Conservation (phyloP, 352 stramenopile species). For the Pythium utonaiense region DNA sequence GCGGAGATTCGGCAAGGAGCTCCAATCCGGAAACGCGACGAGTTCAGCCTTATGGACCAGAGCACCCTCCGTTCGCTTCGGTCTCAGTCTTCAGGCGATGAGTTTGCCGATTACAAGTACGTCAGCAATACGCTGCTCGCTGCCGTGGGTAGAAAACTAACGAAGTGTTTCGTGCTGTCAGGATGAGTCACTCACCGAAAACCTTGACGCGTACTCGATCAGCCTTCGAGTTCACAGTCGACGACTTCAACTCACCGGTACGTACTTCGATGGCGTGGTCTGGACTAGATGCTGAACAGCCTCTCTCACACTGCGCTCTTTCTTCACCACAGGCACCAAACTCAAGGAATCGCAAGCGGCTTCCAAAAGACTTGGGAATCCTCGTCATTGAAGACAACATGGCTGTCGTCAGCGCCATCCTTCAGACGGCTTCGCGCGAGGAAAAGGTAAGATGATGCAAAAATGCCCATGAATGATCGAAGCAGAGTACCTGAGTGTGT, state of each 20-base stretch:
- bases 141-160: neutral
- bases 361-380: constrained; percentile 41
- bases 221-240: constrained; percentile 13
- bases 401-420: constrained; percentile 65
- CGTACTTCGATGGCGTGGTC: neutral
- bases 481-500: too few relatives aligned
- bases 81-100: constrained; percentile 24
- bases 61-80: constrained; percentile 17
- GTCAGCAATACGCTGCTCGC: neutral
- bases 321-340: constrained; percentile 1
- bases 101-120: constrained; percentile 24
- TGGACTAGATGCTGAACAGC: neutral
- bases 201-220: constrained; percentile 19
- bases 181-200: constrained; percentile 13
- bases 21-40: constrained; percentile 16
- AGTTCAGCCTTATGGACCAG: constrained; percentile 22
- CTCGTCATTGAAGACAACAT: constrained; percentile 72
- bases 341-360: constrained; percentile 7
- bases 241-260: constrained; percentile 22
- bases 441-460: constrained; percentile 48
- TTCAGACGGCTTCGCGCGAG: constrained; percentile 67
- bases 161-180: neutral
- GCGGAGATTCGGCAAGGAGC: constrained; percentile 49
- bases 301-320: neutral
- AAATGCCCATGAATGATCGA: too few relatives aligned